Evolutionary conservation across 106 monocot genomes (phyloP), one percentile per base, ranked within the genome.

Genomic region (Acanthochlamys bracteata): DNA sequence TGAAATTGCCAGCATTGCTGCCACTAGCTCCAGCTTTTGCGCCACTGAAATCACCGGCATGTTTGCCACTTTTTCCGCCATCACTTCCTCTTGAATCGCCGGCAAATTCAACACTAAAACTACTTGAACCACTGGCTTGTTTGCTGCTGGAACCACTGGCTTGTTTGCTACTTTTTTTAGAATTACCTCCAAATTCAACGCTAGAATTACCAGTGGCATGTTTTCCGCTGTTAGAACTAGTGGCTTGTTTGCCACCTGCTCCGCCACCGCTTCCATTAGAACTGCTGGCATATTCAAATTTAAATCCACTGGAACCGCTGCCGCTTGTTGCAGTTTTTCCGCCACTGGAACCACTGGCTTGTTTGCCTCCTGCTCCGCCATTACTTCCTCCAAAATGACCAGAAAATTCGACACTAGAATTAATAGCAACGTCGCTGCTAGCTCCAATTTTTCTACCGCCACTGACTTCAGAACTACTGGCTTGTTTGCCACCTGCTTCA

Each of bases 291-390:
- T 33, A 33, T 33, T 33, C 33, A 33, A 33, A 1, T 3, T 6
- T 33, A 33, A 33, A 33, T 1, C 6, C 6, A 1, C 6, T 1
- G 6, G 4, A 1, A 33, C 33, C 33, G 6, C 61, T 61, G 20
- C 21, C 24, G 26, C 39, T 53, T 4, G 61, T 61, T 16, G 22
- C 19, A 27, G 27, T 4, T 1, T 6, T 55, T 1, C 39, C 61
- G 2, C 70, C 70, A 61, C n/a, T 25, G 11, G 39, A 39, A 20
- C 20, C 24, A 0, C 25, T 61, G 14, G 39, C 60, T 33, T 33
- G 33, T 52, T 53, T 61, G 39, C 51, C 47, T 3, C 51, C 70
- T 16, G 33, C 17, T 9, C 60, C 70, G n/a, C 70, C 53, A 7
- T 6, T 6, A 6, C 70, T 61, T 14, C 61, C 60, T 9, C 61